Percentiles rank a stretch among this genome's conserved stretches.
phyloP scores from a whole-genome alignment of 108 stramenopile species.

The Nitzschia inconspicua region DNA sequence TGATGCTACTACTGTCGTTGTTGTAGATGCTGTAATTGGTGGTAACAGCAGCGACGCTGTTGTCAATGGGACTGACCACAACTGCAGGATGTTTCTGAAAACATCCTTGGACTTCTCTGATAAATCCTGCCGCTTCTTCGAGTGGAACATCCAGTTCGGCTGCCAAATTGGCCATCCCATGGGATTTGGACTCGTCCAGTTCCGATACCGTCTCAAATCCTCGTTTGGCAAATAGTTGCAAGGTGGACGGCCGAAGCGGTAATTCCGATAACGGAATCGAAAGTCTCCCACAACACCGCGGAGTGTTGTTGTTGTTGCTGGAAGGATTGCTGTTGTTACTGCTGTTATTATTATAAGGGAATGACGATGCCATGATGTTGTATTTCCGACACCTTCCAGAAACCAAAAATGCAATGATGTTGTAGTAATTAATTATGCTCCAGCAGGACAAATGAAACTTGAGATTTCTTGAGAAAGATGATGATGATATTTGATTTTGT shows the following conservation, averaged over 20 bases:
- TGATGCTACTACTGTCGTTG: slow-evolving; percentile 3
- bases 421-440: too few relatives aligned
- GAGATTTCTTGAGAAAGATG: too few relatives aligned
- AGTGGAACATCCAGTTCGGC: slow-evolving; percentile 37
- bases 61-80: neutral
- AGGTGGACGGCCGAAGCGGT: slow-evolving; percentile 72
- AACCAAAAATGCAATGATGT: too few relatives aligned
- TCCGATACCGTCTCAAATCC: slow-evolving; percentile 68
- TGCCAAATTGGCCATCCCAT: slow-evolving; percentile 39
- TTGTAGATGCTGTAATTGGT: neutral
- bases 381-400: too few relatives aligned
- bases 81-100: neutral
- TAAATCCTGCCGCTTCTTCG: slow-evolving; percentile 24
- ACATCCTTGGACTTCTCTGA: slow-evolving; percentile 35
- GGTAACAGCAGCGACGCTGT: neutral
- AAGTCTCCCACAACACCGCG: too few relatives aligned
- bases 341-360: too few relatives aligned
- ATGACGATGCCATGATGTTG: too few relatives aligned
- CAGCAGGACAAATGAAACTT: too few relatives aligned
- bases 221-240: slow-evolving; percentile 46
- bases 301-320: too few relatives aligned
- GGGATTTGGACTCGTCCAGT: slow-evolving; percentile 30
- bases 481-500: too few relatives aligned
- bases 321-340: too few relatives aligned
- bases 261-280: slow-evolving; percentile 45